Conservation (phyloP, 352 stramenopile genomes). For the Phytophthora capsici region DNA sequence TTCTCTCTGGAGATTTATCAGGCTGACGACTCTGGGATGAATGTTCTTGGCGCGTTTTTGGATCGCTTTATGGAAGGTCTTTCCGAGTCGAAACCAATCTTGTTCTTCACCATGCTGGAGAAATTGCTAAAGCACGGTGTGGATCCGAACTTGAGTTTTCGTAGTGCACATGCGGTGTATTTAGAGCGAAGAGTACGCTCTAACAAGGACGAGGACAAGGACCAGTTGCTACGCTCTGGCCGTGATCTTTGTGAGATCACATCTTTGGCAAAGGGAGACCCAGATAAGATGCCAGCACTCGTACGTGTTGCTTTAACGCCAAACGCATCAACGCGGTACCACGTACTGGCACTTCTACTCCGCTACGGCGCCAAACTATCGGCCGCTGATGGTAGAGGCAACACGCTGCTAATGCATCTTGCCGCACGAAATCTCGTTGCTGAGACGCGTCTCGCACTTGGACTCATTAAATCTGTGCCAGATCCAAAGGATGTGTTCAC, state of each 20-base stretch:
- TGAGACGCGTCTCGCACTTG: constrained; percentile 56
- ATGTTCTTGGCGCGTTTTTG: constrained; percentile 57
- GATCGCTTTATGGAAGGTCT: constrained; percentile 59
- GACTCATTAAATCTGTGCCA: constrained; percentile 46
- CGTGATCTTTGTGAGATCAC: constrained; percentile 54
- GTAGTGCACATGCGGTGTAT: constrained; percentile 23
- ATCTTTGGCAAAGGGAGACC: constrained; percentile 31
- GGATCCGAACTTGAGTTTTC: constrained; percentile 54
- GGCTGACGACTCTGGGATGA: constrained; percentile 47
- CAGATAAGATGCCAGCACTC: constrained; percentile 45
- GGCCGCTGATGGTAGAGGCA: constrained; percentile 52
- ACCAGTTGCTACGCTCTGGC: constrained; percentile 22
- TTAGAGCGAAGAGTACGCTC: constrained; percentile 10
- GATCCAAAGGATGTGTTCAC: constrained; percentile 46
- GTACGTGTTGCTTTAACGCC: constrained; percentile 53
- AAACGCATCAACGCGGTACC: constrained; percentile 38
- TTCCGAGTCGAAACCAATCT: constrained; percentile 14
- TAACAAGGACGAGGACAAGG: constrained; percentile 4
- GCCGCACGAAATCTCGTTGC: constrained; percentile 51
- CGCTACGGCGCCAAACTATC: constrained; percentile 66
- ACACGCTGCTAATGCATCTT: constrained; percentile 72
- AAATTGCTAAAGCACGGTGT: constrained; percentile 64
- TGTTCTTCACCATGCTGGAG: constrained; percentile 53
- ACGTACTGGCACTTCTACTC: constrained; percentile 56
- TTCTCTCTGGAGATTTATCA: constrained; percentile 47